Evolutionary conservation across 345 rosid species (phyloP), one percentile per base, ranked within the genome.

Genomic region (Barbarea vulgaris): DNA sequence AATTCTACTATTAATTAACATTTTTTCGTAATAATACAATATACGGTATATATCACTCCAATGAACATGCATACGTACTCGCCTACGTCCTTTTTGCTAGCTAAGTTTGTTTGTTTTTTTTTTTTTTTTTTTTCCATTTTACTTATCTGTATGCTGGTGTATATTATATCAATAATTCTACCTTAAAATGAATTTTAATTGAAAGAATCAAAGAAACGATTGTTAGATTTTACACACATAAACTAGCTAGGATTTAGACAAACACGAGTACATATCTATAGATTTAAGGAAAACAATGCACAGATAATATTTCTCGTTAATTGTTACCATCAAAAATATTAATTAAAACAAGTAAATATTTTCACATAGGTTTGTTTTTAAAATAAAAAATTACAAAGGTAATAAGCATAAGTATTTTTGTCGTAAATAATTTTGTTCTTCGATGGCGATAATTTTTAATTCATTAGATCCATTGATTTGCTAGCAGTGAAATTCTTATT

Each of bases 1-100:
- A 59, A 24, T 11, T 62, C 1, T 7, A 30, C 27, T 57, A 34
- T 34, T 64, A 34, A n/a, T 7, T 22, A n/a, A n/a, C 6, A 30
- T 9, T 2, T 25, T 51, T 57, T 11, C 46, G 3, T 51, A 51
- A 30, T 9, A 54, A 6, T 37, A 7, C 37, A 0, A 8, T 25
- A 24, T 34, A 47, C 14, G 55, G 4, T 19, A 31, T 9, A 9
- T 59, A 41, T 21, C 6, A 58, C 31, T 12, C 12, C 67, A 46
- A 22, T 15, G 14, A 48, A 34, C 52, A 70, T 55, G 76, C 76
- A 64, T 47, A 77, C 76, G 76, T 77, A 77, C 27, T 55, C 13
- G 72, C 66, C 74, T 64, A 56, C 72, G 67, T 70, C 46, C 46
- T 13, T 39, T 42, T 42, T 13, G 46, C 17, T 41, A 41, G 46